Evolutionary conservation across 148 eudicot species (phyloP).

Genomic region (Vaccinium darrowii): DNA sequence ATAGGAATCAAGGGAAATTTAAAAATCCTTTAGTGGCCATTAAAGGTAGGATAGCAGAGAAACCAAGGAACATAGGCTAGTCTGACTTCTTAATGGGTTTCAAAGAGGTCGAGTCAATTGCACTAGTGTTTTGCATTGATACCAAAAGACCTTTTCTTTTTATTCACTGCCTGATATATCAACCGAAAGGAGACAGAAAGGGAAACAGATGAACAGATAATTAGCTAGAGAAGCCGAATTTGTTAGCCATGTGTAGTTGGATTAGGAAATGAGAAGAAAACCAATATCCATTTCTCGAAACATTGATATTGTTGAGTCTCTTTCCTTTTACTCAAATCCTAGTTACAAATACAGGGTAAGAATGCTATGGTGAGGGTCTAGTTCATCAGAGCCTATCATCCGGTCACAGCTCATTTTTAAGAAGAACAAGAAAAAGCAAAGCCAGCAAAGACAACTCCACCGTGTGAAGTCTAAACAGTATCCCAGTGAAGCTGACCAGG

Average conservation of each 20-base stretch:
- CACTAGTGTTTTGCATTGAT: background rate
- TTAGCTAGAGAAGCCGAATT: background rate
- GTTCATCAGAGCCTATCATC: background rate
- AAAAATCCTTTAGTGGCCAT: background rate
- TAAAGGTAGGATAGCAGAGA: background rate
- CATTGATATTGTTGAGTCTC: background rate
- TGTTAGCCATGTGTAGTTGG: background rate
- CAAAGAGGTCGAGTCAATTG: background rate
- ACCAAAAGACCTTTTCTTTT: background rate
- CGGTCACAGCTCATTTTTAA: too few species aligned
- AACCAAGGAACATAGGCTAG: background rate
- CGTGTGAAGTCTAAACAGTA: background rate
- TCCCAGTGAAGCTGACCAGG: background rate
- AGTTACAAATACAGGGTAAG: background rate
- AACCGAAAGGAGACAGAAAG: background rate
- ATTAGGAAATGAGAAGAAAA: background rate
- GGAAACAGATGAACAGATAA: background rate
- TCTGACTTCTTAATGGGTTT: background rate
- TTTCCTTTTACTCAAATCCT: background rate
- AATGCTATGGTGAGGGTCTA: background rate
- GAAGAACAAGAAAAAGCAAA: too few species aligned
- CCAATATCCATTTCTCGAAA: background rate
- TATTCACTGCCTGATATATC: background rate
- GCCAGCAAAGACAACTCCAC: background rate
- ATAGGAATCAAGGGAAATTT: constrained; percentile 10